Conservation (phyloP, 106 monocot genomes). For the Platanthera zijinensis region DNA sequence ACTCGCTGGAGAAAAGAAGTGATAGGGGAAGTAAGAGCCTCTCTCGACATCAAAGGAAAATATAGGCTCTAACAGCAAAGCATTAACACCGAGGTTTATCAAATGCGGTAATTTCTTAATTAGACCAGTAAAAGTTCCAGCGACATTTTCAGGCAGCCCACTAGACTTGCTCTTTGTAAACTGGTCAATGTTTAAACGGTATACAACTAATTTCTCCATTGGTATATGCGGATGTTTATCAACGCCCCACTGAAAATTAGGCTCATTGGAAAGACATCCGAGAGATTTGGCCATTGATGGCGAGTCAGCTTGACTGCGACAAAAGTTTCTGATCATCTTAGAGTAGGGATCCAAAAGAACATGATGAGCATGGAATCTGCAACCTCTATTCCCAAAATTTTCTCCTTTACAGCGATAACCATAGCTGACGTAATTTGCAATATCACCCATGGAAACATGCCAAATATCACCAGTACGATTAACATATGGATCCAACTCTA, state of each 20-base stretch:
- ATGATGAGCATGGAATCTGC: conserved; percentile 27
- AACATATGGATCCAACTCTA: conserved; percentile 73
- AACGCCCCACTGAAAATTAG: conserved; percentile 64
- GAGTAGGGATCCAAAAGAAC: conserved; percentile 88
- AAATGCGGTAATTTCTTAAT: conserved; percentile 56
- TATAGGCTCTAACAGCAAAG: conserved; percentile 75
- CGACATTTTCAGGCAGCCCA: conserved; percentile 25
- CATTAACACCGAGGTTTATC: conserved; percentile 70
- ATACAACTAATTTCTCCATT: conserved; percentile 74
- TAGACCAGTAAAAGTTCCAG: conserved; percentile 67
- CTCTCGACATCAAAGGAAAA: conserved; percentile 68
- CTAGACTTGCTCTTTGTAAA: conserved; percentile 63
- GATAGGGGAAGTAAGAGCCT: conserved; percentile 71
- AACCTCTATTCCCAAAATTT: conserved; percentile 23
- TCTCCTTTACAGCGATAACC: conserved; percentile 62
- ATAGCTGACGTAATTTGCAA: conserved; percentile 37
- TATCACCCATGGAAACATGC: conserved; percentile 50
- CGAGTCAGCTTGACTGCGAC: conserved; percentile 25
- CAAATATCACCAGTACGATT: conserved; percentile 73
- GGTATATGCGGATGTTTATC: conserved; percentile 45
- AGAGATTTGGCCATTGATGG: conserved; percentile 38
- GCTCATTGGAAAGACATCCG: conserved; percentile 24
- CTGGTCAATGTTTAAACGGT: conserved; percentile 60
- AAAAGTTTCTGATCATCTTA: conserved; percentile 32
- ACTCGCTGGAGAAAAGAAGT: conserved; percentile 75